A percentile compares a stretch with the other conserved stretches of the same genome.
Conservation (phyloP, 2,329 filamentous ascomycete species). For the Xylariales sp. region DNA sequence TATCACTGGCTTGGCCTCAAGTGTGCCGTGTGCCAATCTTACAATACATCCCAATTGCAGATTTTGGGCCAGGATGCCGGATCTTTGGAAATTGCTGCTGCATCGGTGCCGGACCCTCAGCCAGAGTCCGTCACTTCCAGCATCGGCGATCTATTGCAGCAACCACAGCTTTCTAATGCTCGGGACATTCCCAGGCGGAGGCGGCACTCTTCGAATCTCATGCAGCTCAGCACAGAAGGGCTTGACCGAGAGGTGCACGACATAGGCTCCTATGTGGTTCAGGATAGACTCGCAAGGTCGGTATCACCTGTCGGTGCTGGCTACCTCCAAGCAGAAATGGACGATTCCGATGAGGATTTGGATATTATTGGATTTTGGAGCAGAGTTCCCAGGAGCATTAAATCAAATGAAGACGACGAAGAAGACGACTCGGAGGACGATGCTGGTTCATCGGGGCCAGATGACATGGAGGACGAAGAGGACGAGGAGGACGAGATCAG, state of each 20-base stretch:
- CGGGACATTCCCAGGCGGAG: conserved; percentile 21
- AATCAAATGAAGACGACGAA: conserved; percentile 29
- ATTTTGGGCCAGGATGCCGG: conserved; percentile 43
- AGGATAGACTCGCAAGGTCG: conserved; percentile 40
- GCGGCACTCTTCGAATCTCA: conserved; percentile 26
- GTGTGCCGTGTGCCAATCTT: conserved; percentile 69
- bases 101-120: conserved; percentile 13
- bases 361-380: conserved; percentile 59
- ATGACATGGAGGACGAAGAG: conserved; percentile 41
- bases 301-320: conserved; percentile 31
- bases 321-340: conserved; percentile 13
- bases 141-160: conserved; percentile 8
- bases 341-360: conserved; percentile 41
- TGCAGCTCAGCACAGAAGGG: conserved; percentile 12
- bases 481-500: conserved; percentile 40
- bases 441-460: conserved; percentile 25
- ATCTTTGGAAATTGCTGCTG: conserved; percentile 11
- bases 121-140: conserved; percentile 11
- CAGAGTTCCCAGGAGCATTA: conserved; percentile 33
- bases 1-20: conserved; percentile 96
- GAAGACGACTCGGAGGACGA: conserved; percentile 23
- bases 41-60: conserved; percentile 64
- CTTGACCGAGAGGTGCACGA: conserved; percentile 10
- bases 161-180: conserved; percentile 10
- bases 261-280: conserved; percentile 14